Conservation (phyloP, 345 rosid genomes). For the Rhodomyrtus tomentosa region DNA sequence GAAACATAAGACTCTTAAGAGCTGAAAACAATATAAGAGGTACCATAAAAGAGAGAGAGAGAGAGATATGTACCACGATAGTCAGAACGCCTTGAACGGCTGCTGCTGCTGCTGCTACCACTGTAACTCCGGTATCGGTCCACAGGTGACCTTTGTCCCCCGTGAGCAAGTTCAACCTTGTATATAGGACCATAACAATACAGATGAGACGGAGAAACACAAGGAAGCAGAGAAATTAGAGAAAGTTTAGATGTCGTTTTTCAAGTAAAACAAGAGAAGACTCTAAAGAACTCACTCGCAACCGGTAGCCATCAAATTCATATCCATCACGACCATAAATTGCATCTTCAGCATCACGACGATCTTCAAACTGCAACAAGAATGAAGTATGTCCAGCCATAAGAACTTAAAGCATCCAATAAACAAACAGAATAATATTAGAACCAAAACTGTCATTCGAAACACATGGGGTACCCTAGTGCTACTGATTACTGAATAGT, state of each 20-base stretch:
- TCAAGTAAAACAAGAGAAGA: neutral
- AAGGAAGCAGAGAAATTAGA: neutral
- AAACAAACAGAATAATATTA: neutral
- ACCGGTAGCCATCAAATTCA: constrained; percentile 67
- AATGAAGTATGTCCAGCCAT: neutral
- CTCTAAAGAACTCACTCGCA: constrained; percentile 48
- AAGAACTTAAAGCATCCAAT: neutral
- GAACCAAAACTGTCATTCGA: neutral
- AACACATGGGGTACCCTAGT: neutral
- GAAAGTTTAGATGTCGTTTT: neutral
- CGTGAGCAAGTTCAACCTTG: constrained; percentile 93
- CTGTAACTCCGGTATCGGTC: constrained; percentile 66
- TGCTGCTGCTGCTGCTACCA: constrained; percentile 43
- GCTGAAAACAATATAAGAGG: neutral
- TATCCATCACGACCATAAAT: constrained; percentile 86
- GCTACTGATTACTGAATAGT: neutral
- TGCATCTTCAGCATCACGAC: constrained; percentile 95
- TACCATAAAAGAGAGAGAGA: neutral
- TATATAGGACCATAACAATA: neutral
- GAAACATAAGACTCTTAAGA: neutral
- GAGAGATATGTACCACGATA: constrained; percentile 53
- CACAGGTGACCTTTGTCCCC: constrained; percentile 67
- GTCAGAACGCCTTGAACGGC: constrained; percentile 73
- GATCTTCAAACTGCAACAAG: constrained; percentile 67
- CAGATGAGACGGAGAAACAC: neutral